A percentile compares a stretch with the other conserved stretches of the same genome.
Conservation (phyloP, 202 grass and related monocot species). For the Brachypodium distachyon region DNA sequence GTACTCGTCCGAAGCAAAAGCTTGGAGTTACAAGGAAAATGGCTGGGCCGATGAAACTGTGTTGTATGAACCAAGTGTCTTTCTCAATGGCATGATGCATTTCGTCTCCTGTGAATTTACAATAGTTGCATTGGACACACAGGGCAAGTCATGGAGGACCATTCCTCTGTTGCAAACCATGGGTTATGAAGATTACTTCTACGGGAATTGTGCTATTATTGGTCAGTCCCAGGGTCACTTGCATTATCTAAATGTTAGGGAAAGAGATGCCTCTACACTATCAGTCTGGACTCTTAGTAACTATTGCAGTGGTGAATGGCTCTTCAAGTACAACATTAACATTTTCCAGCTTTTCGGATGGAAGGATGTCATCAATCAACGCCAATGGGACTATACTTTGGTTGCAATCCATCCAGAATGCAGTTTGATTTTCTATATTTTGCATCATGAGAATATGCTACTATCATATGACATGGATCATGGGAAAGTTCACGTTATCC, state of each 20-base stretch:
- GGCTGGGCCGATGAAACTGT: background rate
- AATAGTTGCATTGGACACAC: background rate
- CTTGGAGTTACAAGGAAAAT: background rate
- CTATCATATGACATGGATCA: background rate
- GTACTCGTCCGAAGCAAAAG: background rate
- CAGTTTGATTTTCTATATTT: background rate
- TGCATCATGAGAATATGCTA: background rate
- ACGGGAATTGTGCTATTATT: background rate
- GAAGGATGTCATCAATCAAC: background rate
- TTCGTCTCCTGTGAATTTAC: background rate
- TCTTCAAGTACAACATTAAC: background rate
- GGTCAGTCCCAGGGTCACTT: background rate
- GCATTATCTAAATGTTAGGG: background rate
- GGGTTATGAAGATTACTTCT: rapidly evolving
- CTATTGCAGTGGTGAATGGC: background rate
- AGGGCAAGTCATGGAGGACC: constrained; percentile 6
- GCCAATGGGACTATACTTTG: background rate
- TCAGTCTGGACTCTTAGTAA: background rate
- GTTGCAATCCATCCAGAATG: background rate
- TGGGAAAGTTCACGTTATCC: background rate
- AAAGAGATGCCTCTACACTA: background rate
- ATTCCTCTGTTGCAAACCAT: background rate
- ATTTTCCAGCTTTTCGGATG: background rate
- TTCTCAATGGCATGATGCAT: constrained; percentile 16
- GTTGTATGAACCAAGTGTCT: background rate